Evolutionary conservation across 2,329 filamentous ascomycete species (phyloP).

Genomic region (Coniella vitis): DNA sequence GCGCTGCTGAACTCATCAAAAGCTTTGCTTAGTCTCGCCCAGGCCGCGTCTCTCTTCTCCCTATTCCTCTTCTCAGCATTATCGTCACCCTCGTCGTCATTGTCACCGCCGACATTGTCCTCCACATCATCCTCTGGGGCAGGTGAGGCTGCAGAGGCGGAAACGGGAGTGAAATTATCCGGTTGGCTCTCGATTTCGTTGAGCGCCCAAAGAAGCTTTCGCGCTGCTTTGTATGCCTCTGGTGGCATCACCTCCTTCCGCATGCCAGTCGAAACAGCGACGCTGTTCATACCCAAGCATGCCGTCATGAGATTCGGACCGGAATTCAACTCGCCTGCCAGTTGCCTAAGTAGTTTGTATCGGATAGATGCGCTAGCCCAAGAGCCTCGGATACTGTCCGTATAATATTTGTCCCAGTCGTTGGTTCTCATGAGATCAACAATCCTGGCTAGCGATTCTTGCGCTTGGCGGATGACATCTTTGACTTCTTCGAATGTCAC

Average conservation of each 20-base stretch:
- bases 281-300: background rate
- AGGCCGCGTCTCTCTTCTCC: too few relatives aligned
- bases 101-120: too few relatives aligned
- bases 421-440: background rate
- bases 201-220: background rate
- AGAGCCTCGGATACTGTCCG: background rate
- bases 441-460: background rate
- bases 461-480: background rate
- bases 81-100: too few relatives aligned
- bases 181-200: background rate
- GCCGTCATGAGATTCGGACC: background rate
- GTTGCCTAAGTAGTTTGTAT: background rate
- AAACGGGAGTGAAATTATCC: too few relatives aligned
- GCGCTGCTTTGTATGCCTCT: background rate
- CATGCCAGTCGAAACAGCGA: background rate
- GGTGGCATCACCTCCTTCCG: background rate
- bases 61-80: too few relatives aligned
- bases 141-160: too few relatives aligned
- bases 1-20: too few relatives aligned
- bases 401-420: background rate
- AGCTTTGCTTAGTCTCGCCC: too few relatives aligned
- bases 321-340: background rate
- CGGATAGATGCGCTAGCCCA: background rate
- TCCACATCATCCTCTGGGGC: too few relatives aligned
- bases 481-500: background rate